Evolutionary conservation across 345 rosid species (phyloP).

Genomic region (Populus ilicifolia): DNA sequence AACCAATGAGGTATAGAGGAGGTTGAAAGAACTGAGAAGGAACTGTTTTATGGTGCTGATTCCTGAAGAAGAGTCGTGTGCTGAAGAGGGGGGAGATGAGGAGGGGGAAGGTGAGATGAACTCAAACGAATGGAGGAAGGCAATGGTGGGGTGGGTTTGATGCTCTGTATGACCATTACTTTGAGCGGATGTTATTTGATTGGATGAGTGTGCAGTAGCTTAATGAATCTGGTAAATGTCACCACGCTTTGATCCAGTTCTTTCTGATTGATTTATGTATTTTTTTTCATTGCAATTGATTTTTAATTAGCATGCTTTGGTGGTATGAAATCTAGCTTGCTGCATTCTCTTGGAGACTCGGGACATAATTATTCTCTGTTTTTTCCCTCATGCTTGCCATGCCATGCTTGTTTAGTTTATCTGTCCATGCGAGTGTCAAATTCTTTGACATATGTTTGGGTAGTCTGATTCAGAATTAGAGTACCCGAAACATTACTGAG

Average conservation of each 20-base stretch:
- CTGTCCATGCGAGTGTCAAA: no score
- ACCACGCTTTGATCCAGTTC: neutral
- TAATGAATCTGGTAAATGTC: conserved; percentile 51
- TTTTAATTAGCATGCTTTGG: no score
- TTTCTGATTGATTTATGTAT: conserved; percentile 1
- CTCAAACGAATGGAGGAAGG: conserved; percentile 67
- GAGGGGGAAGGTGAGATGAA: conserved; percentile 55
- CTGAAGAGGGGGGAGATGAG: conserved; percentile 60
- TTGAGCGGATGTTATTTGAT: conserved; percentile 81
- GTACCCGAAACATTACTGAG: no score
- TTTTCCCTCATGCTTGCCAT: no score
- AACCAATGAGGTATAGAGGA: conserved; percentile 84
- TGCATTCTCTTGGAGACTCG: no score
- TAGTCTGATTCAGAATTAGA: no score
- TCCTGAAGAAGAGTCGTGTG: conserved; percentile 81
- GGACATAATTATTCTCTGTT: no score
- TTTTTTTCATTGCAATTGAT: neutral
- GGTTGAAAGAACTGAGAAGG: conserved; percentile 78
- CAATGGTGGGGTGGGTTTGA: conserved; percentile 98
- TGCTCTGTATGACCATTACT: conserved; percentile 78
- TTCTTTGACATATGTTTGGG: no score
- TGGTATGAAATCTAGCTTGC: no score
- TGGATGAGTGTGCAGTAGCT: conserved; percentile 62
- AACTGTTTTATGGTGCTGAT: conserved; percentile 92
- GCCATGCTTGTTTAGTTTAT: no score